Conservation (phyloP, 2,329 filamentous ascomycete genomes). For the Phaeophleospora eucalypticola region DNA sequence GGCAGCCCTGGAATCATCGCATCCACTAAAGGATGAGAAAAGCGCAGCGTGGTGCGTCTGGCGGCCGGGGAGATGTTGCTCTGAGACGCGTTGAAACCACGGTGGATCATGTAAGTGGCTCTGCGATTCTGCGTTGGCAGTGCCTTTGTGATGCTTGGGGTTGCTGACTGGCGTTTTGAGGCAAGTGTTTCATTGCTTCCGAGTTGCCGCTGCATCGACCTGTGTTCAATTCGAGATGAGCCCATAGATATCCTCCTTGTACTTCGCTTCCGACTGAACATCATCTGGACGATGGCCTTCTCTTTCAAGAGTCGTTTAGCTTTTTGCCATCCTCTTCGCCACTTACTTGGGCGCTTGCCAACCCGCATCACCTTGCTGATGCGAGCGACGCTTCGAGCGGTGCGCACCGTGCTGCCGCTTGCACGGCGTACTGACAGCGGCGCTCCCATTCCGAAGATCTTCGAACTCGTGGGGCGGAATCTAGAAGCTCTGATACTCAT, state of each 20-base stretch:
- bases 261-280: not conserved
- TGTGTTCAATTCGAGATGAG: not conserved
- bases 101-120: not conserved
- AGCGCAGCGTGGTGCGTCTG: not conserved
- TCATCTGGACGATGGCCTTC: not conserved
- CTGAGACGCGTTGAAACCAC: not conserved
- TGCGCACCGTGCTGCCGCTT: not conserved
- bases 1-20: conserved; percentile 1
- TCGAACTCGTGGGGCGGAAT: not conserved
- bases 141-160: not conserved
- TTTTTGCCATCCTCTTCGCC: not conserved
- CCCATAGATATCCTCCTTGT: not conserved
- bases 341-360: not conserved
- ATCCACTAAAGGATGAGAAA: conserved; percentile 3
- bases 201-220: not conserved
- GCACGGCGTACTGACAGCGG: not conserved
- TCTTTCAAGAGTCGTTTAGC: not conserved
- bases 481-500: not conserved
- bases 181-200: not conserved
- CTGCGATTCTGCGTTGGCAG: not conserved
- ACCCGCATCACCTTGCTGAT: not conserved
- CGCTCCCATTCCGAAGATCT: not conserved
- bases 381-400: not conserved
- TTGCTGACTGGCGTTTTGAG: not conserved
- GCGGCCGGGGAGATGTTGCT: not conserved